phyloP scores from a whole-genome alignment of 306 rosid genomes.

The Clitoria ternatea region DNA sequence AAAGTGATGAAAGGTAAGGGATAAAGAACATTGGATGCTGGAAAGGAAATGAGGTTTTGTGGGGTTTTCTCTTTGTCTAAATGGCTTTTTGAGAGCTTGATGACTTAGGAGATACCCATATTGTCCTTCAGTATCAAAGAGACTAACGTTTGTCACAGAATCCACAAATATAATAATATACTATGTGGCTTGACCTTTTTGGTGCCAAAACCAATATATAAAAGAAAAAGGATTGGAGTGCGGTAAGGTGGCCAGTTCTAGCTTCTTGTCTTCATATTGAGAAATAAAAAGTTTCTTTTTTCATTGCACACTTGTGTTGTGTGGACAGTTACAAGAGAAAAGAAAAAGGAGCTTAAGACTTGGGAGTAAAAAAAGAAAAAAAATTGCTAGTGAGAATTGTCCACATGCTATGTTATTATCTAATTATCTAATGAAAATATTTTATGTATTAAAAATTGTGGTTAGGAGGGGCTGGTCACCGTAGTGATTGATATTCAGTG shows the following conservation, averaged over 20 bases:
- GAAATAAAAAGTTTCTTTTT: constrained; percentile 39
- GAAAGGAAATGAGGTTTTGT: constrained; percentile 61
- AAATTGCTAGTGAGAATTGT: neutral
- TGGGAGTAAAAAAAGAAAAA: neutral
- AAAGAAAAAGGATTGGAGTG: constrained; percentile 46
- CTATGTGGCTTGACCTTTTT: constrained; percentile 51
- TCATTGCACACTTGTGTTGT: constrained; percentile 26
- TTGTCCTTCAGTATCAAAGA: constrained; percentile 66
- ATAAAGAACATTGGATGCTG: constrained; percentile 89
- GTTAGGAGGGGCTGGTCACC: neutral
- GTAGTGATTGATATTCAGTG: neutral
- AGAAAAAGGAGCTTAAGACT: neutral
- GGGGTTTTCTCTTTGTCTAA: constrained; percentile 82
- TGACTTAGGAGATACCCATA: constrained; percentile 51
- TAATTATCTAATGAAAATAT: neutral
- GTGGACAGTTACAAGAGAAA: neutral
- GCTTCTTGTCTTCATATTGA: constrained; percentile 52
- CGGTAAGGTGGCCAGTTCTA: constrained; percentile 39
- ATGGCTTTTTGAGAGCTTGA: constrained; percentile 41
- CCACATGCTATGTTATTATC: neutral
- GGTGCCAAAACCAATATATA: constrained; percentile 42
- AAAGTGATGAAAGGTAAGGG: constrained; percentile 81
- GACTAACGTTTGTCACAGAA: constrained; percentile 91
- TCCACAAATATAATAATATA: constrained; percentile 45
- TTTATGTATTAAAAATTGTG: neutral